phyloP scores from a whole-genome alignment of 108 stramenopile genomes.

The Schizochytrium sp. region DNA sequence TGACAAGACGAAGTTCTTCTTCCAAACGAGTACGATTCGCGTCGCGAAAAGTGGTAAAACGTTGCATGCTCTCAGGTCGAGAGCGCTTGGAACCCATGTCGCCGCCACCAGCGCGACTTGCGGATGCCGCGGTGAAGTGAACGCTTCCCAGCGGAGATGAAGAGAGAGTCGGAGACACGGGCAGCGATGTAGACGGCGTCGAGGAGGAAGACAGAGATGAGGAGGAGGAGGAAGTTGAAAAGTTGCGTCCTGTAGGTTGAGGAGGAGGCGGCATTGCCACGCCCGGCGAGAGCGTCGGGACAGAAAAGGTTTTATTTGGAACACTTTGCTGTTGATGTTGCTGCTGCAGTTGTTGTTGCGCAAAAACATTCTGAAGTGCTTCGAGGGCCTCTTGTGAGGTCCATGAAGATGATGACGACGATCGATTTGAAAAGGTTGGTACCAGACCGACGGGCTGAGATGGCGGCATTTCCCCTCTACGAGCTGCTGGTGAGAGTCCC shows the following conservation, averaged over 20 bases:
- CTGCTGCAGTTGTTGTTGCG: not conserved
- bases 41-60: not conserved
- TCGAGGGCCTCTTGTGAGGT: not conserved
- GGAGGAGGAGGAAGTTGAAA: too few species aligned
- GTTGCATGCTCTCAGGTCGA: not conserved
- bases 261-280: not conserved
- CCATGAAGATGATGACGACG: not conserved
- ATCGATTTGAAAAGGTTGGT: too few species aligned
- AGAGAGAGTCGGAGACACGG: not conserved
- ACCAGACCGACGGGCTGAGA: not conserved
- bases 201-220: not conserved
- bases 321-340: not conserved
- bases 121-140: not conserved
- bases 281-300: not conserved
- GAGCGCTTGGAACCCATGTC: slow-evolving; percentile 17
- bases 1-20: too few species aligned
- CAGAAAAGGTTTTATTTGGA: not conserved
- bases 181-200: not conserved
- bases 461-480: not conserved
- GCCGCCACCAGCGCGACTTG: not conserved
- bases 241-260: not conserved
- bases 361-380: not conserved
- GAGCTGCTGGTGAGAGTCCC: not conserved
- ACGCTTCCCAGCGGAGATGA: not conserved
- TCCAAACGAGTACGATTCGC: not conserved